Evolutionary conservation across 73 alveolate species (phyloP), one percentile per base, ranked within the genome.

Genomic region (Paramecium pentaurelia): DNA sequence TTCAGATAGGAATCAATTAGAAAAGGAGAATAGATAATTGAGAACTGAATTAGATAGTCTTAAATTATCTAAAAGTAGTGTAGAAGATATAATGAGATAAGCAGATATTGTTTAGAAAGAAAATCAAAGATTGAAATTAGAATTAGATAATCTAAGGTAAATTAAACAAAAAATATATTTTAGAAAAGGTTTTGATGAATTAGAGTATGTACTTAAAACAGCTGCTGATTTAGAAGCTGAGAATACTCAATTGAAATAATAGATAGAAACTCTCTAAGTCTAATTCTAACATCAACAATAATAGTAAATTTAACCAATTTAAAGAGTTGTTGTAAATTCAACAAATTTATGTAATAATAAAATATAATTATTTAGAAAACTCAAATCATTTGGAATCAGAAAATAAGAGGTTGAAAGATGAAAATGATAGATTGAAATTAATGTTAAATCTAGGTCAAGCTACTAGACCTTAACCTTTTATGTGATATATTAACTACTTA

Each of bases 151-250:
- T 27, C 58, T 71, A 3, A 71, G 58, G 86, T 71, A 71, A 49
- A 3, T 12, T 71, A 32, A 2, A 71, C 20, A 20, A 18, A 4
- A 5, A 0, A 22, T 71, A 49, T 14, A 49, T 49, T 16, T 22
- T 71, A 71, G 86, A 71, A 32, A 37, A 37, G 88, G 88, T 32
- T 75, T 75, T 37, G 88, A 75, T 75, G 88, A 75, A 75, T 40
- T 75, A 75, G 88, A 75, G n/a, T 75, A 75, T 75, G 88, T 75
- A 40, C 42, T 71, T 7, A 71, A 71, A 71, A 71, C 58, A 27
- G 86, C 86, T 22, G 58, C 58, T 22, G 86, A 71, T 27, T 71
- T 71, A 71, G 86, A 71, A 3, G 49, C 34, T 27, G 47, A 71
- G 27, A 71, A 71, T 34, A 32, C 60, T 36, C 22, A 71, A 12